Evolutionary conservation across 768 basidiomycete genomes (phyloP).

Genomic region (Tephrocybe sp.): DNA sequence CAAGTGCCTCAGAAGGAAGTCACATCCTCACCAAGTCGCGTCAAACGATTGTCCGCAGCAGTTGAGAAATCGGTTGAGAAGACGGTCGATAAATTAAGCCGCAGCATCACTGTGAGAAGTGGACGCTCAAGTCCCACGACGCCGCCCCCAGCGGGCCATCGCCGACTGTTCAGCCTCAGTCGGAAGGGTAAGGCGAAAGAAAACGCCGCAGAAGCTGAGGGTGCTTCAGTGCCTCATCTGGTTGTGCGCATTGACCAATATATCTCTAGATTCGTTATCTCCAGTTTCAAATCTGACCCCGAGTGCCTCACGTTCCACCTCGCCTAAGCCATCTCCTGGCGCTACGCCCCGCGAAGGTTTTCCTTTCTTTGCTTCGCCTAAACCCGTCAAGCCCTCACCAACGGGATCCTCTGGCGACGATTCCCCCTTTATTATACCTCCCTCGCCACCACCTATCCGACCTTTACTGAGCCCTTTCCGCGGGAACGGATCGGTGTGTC

Average conservation of each 20-base stretch:
- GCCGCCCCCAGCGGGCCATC: constrained; percentile 37
- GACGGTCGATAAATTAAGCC: constrained; percentile 66
- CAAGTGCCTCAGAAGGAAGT: constrained; percentile 24
- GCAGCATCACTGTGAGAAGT: constrained; percentile 48
- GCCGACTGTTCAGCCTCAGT: constrained; percentile 56
- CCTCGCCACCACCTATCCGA: constrained; percentile 57
- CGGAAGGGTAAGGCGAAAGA: constrained; percentile 52
- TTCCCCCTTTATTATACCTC: constrained; percentile 69
- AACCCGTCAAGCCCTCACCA: constrained; percentile 5
- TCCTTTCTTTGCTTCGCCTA: constrained; percentile 31
- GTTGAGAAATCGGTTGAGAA: constrained; percentile 49
- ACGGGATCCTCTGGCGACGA: constrained; percentile 29
- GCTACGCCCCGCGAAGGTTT: constrained; percentile 44
- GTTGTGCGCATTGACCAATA: constrained; percentile 7
- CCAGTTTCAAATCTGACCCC: constrained; percentile 29
- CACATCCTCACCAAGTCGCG: constrained; percentile 41
- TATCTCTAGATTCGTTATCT: constrained; percentile 20
- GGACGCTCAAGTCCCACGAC: constrained; percentile 28
- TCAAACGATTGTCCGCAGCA: constrained; percentile 50
- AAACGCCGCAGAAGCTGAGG: constrained; percentile 31
- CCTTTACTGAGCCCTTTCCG: constrained; percentile 55
- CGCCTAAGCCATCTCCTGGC: constrained; percentile 19
- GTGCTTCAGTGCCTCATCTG: constrained; percentile 17
- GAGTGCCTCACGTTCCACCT: constrained; percentile 32
- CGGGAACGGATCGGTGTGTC: constrained; percentile 70